Base-by-base conservation (phyloP, 176 grass and related monocot species). In the Pontederia paniculata region DNA sequence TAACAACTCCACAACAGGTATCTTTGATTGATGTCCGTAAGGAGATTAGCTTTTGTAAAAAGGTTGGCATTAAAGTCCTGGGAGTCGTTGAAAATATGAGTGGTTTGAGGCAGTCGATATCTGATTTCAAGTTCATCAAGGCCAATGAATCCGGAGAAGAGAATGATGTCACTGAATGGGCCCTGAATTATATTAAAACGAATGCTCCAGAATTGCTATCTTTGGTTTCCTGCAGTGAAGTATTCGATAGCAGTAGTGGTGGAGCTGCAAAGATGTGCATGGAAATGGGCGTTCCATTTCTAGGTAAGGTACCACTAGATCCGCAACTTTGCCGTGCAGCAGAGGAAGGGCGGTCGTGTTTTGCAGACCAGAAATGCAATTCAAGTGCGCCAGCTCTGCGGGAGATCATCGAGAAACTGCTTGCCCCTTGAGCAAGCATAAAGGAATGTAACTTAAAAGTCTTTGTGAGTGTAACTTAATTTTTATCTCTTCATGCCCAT, bases 311-410 rank as follows among this genome's bases (percentile, higher is more conserved):
- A 44, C 91, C 91, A 4, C 68, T 97, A 83, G 91, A 97, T 68
- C 86, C 91, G 0, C 73, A 90, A 23, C 80, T 97, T 41, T 90
- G 91, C 72, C 76, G 82, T 44, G 91, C 91, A 2, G 86, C 91
- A 0, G 91, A 97, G 77, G 91, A 97, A 90, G 91, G 91, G 55
- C 75, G 83, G 46, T 97, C 91, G 1, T 90, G 86, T 78, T 97
- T 97, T 37, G 52, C n/a, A 0, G 91, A 90, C 62, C 74, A 78
- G 65, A 90, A 78, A 69, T 97, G 91, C 48, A 61, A 62, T 20
- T 77, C 62, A 37, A 98, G 93, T 54, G 93, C 93, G 4, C 83
- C 56, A 0, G 93, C 93, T 10, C 60, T 91, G 45, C 73, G 71
- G 60, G 78, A 62, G 46, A 88, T 98, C 22, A 85, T 98, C 55